Base-by-base conservation (phyloP, 306 rosid genomes). In the Vicia villosa region DNA sequence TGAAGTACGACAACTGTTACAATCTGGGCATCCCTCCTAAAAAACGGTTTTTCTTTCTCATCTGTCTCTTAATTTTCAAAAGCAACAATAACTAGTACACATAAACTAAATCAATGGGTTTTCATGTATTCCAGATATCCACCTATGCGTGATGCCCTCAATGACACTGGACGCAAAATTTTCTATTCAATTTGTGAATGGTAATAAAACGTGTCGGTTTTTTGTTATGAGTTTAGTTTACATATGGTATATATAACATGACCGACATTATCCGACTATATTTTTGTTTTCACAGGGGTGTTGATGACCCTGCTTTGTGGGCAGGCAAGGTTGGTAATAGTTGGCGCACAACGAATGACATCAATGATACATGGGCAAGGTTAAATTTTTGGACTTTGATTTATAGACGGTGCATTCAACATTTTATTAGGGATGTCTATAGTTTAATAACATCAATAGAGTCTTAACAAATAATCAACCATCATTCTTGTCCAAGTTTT, bases 311-410 rank as follows among this genome's bases (percentile, higher is more conserved):
- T 28, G 97, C 97, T 55, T 79, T 94, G 68, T 94, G 99, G 99
- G 99, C 99, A 9, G 84, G 85, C 73, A 86, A 68, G 67, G 74
- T 94, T 63, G 97, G 99, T 75, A 91, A 94, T 73, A 94, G 99
- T 81, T 94, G 97, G 99, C 97, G 99, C 70, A 91, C 99, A 69
- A 91, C 99, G 7, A 89, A 77, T 1, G 99, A 94, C 79, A 94
- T 94, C 73, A 86, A 86, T 75, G 97, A 94, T 72, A 8, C 97
- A 61, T 94, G 99, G 99, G 92, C 92, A 73, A 94, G 99, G 99
- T 94, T 73, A 34, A 64, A 66, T 42, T 74, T 77, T 79, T 69
- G 57, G 47, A 64, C 75, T 76, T 47, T 60, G 55, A 61, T 21
- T 65, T 38, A 30, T 69, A 3, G 46, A 13, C 22, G 15, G 43